A percentile compares a stretch with the other conserved stretches of the same genome.
These are phyloP conservation scores for Claviceps quebecensis DNA, from an alignment of 2,329 filamentous ascomycete species.

Conservation along the genomic window DNA sequence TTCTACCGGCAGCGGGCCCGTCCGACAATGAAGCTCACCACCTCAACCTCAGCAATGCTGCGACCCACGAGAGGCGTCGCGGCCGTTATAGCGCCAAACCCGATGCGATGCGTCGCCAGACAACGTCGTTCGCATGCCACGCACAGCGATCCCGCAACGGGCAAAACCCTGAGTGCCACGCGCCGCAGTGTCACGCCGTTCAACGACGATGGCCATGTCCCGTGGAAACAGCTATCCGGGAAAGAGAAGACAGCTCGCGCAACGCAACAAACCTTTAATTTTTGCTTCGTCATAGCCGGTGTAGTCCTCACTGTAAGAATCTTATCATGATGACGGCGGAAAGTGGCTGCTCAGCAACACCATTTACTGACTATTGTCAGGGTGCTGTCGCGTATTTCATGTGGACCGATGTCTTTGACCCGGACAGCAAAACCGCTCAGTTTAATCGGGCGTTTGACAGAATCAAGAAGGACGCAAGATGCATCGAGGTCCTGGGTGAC, in stretches of 20 bases:
- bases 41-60: conserved; percentile 17
- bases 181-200: conserved; percentile 66
- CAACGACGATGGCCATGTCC: conserved; percentile 71
- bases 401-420: conserved; percentile 70
- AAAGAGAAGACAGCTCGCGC: conserved; percentile 71
- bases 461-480: conserved; percentile 59
- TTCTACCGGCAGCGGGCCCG: conserved; percentile 21
- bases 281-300: conserved; percentile 62
- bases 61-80: conserved; percentile 18
- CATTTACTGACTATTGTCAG: conserved; percentile 24
- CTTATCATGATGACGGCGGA: background rate
- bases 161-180: conserved; percentile 28
- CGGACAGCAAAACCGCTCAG: conserved; percentile 71
- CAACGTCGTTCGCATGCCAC: conserved; percentile 40
- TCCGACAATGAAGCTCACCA: conserved; percentile 32
- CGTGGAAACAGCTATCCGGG: conserved; percentile 63
- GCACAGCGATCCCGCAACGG: conserved; percentile 30
- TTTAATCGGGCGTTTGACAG: conserved; percentile 79
- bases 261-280: conserved; percentile 83
- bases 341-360: background rate
- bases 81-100: conserved; percentile 6
- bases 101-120: background rate
- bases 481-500: conserved; percentile 61
- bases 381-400: conserved; percentile 65
- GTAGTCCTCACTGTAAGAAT: conserved; percentile 56